Evolutionary conservation across 805 yeast species (phyloP), one percentile per base, ranked within the genome.

Genomic region (Yarrowia bubula): DNA sequence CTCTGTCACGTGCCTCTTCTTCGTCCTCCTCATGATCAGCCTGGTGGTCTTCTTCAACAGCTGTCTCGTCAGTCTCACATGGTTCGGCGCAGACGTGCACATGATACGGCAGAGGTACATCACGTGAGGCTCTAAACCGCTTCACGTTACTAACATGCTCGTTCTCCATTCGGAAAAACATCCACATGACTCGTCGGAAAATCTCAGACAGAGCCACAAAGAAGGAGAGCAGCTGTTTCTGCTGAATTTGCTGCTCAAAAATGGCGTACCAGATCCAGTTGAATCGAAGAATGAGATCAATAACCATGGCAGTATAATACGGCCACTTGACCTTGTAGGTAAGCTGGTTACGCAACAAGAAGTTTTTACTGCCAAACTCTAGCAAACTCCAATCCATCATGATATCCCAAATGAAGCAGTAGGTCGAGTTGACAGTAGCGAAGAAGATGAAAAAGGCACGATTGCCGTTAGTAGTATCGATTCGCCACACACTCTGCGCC

Each of bases 331-430:
- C 75, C 65, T 81, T 80, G 70, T 83, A 86, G 47, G 87, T 87
- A 58, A 92, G 78, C 71, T 89, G 87, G 71, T 90, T 86, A 70
- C 98, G 81, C 61, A 92, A 78, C 32, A 87, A 76, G 65, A 75
- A 75, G 73, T 88, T 81, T 67, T 80, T 79, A 2, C 88, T 81
- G 13, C 79, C 82, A 33, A 84, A 78, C 74, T 90, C 97, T 65
- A 89, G 80, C 71, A 95, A 78, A 1, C 98, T 92, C 93, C 97
- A 95, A 78, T 95, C 99, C 96, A 95, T 91, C 46, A 92, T 78
- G 6, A 95, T 78, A 76, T 95, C 99, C 99, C 99, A 95, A 3
- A 86, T 68, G 0, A 88, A 75, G 38, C 92, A 82, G 71, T 83
- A 83, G 0, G 86, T 60, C 0, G 97, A 85, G 74, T 95, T 92